A percentile compares a stretch with the other conserved stretches of the same genome.
Conservation (phyloP, 1,139 yeast genomes). For the Arxiozyma slooffiae region DNA sequence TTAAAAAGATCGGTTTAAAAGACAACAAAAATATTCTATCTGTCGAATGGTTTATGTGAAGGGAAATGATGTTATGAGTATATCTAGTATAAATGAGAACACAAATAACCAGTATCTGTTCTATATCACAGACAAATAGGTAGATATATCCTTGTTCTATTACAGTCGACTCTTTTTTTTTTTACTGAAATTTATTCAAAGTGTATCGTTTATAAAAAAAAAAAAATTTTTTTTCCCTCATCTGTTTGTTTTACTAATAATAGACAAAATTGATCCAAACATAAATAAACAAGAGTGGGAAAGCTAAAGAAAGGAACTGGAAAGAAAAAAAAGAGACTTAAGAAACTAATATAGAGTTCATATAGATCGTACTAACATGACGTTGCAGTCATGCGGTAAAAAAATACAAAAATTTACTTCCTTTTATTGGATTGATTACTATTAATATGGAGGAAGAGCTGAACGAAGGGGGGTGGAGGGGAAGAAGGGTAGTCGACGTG, state of each 20-base stretch:
- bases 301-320: background rate
- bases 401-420: too few relatives aligned
- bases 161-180: background rate
- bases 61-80: background rate
- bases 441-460: too few relatives aligned
- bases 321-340: background rate
- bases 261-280: background rate
- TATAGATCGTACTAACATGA: background rate
- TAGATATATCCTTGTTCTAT: background rate
- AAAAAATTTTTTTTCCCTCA: background rate
- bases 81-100: background rate
- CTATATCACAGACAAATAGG: too few relatives aligned
- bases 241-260: too few relatives aligned
- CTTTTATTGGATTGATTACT: background rate
- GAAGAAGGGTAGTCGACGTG: too few relatives aligned
- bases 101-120: background rate
- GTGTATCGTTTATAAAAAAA: too few relatives aligned
- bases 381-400: too few relatives aligned
- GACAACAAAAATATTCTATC: background rate
- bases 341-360: background rate
- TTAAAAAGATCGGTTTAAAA: too few relatives aligned
- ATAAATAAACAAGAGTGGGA: background rate
- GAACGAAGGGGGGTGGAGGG: background rate
- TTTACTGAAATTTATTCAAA: background rate
- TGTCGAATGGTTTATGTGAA: background rate